Evolutionary conservation across 352 stramenopile species (phyloP), one percentile per base, ranked within the genome.

Genomic region (Phytophthora cryptogea): DNA sequence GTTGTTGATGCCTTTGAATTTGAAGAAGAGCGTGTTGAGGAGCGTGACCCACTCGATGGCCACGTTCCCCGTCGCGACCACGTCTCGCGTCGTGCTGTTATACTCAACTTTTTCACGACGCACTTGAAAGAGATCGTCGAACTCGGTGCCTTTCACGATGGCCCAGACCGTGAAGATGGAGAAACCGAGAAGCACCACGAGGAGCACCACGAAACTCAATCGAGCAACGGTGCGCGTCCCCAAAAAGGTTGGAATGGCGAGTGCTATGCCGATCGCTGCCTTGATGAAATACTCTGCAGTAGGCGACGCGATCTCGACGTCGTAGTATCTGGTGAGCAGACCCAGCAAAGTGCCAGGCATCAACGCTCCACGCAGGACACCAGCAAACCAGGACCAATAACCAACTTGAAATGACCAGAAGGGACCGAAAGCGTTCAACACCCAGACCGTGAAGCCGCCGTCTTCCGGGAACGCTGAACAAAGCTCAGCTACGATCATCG

Each of bases 1-100:
- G 53, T 80, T 89, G 63, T 98, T 88, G 63, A 97, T 98, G 27
- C 89, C 94, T 64, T 98, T 97, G 41, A 97, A 91, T 71, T 97
- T 98, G 93, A 95, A 98, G 73, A 98, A 98, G 33, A 99, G 70
- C 27, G 95, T 97, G 69, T 98, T 98, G 7, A 98, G 50, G 26
- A 94, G 85, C 1, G 80, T 80, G 9, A 70, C 47, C 91, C 90
- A 98, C 4, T 96, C 46, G 53, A 90, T 88, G 0, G 54, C 64
- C 17, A 86, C 51, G 0, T 62, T 36, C 0, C 77, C 78, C 0
- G 53, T 63, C 26, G 70, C 26, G 11, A 68, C 43, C 14, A 60
- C 61, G 14, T 82, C 62, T 0, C 43, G 47, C 0, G 60, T 65
- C 0, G n/a, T 4, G 28, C 70, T 54, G 37, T 44, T 10, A 28